A percentile compares a stretch with the other conserved stretches of the same genome.
phyloP scores from a whole-genome alignment of 305 asterid species.

The Solanum hybrid region DNA sequence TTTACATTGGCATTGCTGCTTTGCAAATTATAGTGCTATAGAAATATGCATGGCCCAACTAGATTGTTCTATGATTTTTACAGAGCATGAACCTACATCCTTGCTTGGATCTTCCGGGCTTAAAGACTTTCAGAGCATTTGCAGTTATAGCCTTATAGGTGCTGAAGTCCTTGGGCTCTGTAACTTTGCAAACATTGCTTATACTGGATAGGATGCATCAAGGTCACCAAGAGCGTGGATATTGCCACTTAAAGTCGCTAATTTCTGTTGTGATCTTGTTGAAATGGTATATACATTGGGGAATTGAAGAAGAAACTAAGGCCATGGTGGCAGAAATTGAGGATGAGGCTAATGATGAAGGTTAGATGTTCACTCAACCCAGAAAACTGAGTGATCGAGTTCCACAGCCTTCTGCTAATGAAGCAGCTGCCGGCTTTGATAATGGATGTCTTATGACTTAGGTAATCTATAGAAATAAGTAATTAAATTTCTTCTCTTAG shows the following conservation, averaged over 20 bases:
- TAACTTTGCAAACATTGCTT: constrained; percentile 45
- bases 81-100: background rate
- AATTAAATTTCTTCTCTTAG: background rate
- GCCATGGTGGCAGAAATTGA: constrained; percentile 86
- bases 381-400: constrained; percentile 69
- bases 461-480: constrained; percentile 13
- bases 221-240: constrained; percentile 76
- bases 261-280: constrained; percentile 66
- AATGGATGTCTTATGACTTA: constrained; percentile 77
- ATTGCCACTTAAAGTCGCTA: constrained; percentile 71
- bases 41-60: background rate
- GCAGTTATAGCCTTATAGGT: constrained; percentile 40
- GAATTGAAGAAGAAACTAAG: constrained; percentile 64
- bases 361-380: constrained; percentile 70
- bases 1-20: constrained; percentile 16
- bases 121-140: constrained; percentile 45
- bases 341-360: constrained; percentile 83
- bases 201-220: constrained; percentile 75
- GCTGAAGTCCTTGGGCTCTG: constrained; percentile 59
- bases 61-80: background rate
- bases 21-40: background rate
- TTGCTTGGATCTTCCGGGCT: background rate
- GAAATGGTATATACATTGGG: constrained; percentile 52
- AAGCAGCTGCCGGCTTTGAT: constrained; percentile 71
- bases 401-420: constrained; percentile 64